Conservation (phyloP, 306 rosid genomes). For the Chamaecrista fasciculata region DNA sequence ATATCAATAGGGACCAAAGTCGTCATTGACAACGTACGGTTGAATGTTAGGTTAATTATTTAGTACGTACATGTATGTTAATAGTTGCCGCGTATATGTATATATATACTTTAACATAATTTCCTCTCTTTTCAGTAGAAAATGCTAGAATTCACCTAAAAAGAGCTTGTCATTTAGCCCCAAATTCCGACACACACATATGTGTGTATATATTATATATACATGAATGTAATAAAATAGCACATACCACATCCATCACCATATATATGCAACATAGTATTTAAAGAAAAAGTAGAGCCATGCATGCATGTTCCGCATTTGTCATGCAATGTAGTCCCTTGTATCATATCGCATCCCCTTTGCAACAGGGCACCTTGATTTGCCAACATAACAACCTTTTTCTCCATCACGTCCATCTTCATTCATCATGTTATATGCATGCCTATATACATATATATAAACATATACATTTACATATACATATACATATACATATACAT, state of each 20-base stretch:
- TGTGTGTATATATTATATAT: slow-evolving; percentile 7
- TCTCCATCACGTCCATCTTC: slow-evolving; percentile 33
- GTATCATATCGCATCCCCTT: slow-evolving; percentile 31
- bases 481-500: no score
- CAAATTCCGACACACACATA: slow-evolving; percentile 32
- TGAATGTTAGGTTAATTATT: neutral
- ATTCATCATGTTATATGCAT: no score
- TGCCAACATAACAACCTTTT: slow-evolving; percentile 12
- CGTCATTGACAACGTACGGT: no score
- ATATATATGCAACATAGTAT: neutral
- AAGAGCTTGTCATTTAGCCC: slow-evolving; percentile 58
- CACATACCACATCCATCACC: slow-evolving; percentile 25
- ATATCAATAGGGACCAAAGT: no score
- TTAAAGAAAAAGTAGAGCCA: slow-evolving; percentile 32
- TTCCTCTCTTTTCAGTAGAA: slow-evolving; percentile 32
- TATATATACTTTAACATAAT: slow-evolving; percentile 34
- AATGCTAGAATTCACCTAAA: slow-evolving; percentile 24
- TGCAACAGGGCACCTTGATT: slow-evolving; percentile 30
- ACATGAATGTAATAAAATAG: slow-evolving; percentile 39
- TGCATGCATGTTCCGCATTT: slow-evolving; percentile 45
- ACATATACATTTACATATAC: no score
- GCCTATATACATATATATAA: slow-evolving; percentile 18
- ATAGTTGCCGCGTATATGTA: no score
- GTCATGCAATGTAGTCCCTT: slow-evolving; percentile 30
- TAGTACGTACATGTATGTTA: neutral